phyloP scores from a whole-genome alignment of 2,329 filamentous ascomycete species.

The Coniochaeta sp. region DNA sequence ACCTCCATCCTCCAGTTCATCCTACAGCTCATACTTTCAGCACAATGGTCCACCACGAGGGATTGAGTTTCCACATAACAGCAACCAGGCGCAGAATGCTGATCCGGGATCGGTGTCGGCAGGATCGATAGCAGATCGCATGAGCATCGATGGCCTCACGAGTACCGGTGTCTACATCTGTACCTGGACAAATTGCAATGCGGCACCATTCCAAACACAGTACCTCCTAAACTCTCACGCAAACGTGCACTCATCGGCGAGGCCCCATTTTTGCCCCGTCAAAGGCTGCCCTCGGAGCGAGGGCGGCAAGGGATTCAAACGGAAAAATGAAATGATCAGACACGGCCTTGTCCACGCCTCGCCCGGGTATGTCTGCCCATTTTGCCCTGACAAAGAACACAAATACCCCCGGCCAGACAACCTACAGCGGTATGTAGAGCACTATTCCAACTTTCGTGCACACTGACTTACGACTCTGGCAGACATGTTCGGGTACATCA shows the following conservation, averaged over 20 bases:
- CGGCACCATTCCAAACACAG: conserved; percentile 68
- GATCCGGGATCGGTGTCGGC: conserved; percentile 29
- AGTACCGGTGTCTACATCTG: conserved; percentile 53
- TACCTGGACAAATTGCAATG: conserved; percentile 54
- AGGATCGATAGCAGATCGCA: conserved; percentile 36
- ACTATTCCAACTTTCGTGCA: background rate
- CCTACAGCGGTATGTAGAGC: conserved; percentile 64
- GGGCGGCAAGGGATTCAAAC: conserved; percentile 61
- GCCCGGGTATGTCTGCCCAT: conserved; percentile 92
- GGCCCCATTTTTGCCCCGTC: conserved; percentile 60
- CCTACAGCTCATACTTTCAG: conserved; percentile 20
- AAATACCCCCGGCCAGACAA: conserved; percentile 95
- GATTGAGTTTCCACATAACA: conserved; percentile 35
- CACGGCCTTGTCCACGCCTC: conserved; percentile 87
- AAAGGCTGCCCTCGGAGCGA: conserved; percentile 54
- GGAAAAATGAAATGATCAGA: conserved; percentile 67
- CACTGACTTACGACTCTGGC: background rate
- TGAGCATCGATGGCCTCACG: conserved; percentile 52
- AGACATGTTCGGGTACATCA: conserved; percentile 94
- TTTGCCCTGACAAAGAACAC: conserved; percentile 89
- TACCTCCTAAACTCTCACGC: conserved; percentile 74
- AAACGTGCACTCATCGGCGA: conserved; percentile 59
- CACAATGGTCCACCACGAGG: conserved; percentile 24
- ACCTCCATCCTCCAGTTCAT: background rate
- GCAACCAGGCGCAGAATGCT: conserved; percentile 34